A percentile compares a stretch with the other conserved stretches of the same genome.
Conservation (phyloP, 2,329 filamentous ascomycete species). For the Venturia carpophila region DNA sequence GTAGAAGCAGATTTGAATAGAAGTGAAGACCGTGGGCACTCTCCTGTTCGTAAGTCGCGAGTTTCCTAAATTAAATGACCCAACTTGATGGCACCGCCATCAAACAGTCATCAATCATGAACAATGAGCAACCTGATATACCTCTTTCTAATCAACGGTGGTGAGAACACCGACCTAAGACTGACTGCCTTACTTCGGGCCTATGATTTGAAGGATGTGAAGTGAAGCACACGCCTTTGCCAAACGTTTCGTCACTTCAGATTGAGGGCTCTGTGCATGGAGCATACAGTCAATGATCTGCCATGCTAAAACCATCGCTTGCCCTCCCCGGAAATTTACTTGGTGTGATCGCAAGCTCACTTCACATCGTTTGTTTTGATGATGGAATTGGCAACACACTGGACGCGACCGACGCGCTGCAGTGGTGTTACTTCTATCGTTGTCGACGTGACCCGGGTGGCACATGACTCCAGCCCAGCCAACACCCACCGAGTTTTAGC, state of each 20-base stretch:
- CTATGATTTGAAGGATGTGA: background rate
- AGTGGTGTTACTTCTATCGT: background rate
- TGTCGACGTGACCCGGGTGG: background rate
- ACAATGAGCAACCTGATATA: background rate
- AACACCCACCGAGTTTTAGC: background rate
- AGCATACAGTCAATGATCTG: background rate
- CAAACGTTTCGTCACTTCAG: background rate
- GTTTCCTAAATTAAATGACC: background rate
- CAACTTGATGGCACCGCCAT: background rate
- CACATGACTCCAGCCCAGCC: background rate
- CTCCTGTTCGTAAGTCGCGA: background rate
- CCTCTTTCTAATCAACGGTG: background rate
- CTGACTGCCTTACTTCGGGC: background rate
- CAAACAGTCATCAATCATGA: background rate
- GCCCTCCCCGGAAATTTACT: background rate
- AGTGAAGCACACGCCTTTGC: background rate
- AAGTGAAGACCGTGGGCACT: background rate
- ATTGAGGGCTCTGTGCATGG: background rate
- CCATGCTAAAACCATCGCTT: background rate
- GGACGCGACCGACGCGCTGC: background rate
- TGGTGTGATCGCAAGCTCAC: background rate
- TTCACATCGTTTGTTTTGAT: conserved; percentile 2
- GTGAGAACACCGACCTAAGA: background rate
- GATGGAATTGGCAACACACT: background rate
- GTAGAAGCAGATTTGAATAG: background rate